phyloP scores from a whole-genome alignment of 1,139 yeast genomes.

The Lipomyces yarrowii region DNA sequence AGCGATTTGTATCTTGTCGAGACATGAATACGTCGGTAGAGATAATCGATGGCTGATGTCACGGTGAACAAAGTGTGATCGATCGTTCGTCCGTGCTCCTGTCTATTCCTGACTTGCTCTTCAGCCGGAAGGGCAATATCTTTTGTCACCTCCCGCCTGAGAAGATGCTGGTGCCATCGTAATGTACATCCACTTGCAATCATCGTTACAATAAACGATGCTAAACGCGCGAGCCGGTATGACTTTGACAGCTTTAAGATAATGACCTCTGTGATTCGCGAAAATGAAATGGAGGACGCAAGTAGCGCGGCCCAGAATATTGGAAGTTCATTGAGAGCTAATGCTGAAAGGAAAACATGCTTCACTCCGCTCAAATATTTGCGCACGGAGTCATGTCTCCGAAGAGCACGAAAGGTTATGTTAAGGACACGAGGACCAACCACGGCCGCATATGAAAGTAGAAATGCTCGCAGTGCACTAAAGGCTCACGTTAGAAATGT shows the following conservation, averaged over 20 bases:
- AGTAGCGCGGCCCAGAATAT: constrained; percentile 19
- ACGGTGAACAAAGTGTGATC: constrained; percentile 20
- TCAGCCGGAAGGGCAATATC: not conserved
- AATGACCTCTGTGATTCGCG: not conserved
- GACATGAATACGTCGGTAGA: constrained; percentile 4
- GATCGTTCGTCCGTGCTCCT: constrained; percentile 15
- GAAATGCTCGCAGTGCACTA: constrained; percentile 21
- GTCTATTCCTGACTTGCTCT: not conserved
- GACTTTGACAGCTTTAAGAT: not conserved
- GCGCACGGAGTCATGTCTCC: constrained; percentile 3
- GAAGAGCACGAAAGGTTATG: not conserved
- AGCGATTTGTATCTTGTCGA: not conserved
- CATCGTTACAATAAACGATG: constrained; percentile 15
- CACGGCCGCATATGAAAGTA: constrained; percentile 15
- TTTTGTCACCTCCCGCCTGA: constrained; percentile 1
- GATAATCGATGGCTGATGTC: constrained; percentile 20
- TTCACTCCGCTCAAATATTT: constrained; percentile 4
- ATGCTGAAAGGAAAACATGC: constrained; percentile 19
- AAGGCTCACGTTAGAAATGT: not conserved
- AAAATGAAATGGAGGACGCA: constrained; percentile 8
- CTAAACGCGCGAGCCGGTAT: not conserved
- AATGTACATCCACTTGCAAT: constrained; percentile 11
- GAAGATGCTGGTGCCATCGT: constrained; percentile 19
- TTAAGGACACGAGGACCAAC: constrained; percentile 20
- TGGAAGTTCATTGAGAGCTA: constrained; percentile 13